Evolutionary conservation across 371 early-diverging fungal species (phyloP).

Genomic region (Mortierella sp.): DNA sequence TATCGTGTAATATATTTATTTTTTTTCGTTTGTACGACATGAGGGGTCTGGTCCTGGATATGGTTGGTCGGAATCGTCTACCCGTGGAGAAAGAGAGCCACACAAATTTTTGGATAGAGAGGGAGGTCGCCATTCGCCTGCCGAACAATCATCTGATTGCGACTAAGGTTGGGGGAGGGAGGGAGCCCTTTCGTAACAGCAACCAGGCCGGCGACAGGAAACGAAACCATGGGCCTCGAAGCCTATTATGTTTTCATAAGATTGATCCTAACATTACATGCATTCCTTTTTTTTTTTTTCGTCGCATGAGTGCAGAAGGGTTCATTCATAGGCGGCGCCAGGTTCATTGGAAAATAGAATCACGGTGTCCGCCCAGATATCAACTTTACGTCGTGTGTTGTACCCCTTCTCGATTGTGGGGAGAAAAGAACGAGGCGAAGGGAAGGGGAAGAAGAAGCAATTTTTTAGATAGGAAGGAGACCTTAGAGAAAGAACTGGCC

Average conservation of each 20-base stretch:
- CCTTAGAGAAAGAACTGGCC: neutral
- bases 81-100: constrained; percentile 9
- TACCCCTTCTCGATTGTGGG: neutral
- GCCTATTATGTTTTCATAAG: no score
- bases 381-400: neutral
- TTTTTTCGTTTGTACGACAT: neutral
- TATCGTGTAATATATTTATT: neutral
- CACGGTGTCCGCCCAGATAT: neutral
- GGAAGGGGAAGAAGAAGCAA: neutral
- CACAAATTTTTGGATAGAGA: no score
- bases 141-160: constrained; percentile 14
- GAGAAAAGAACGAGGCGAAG: neutral
- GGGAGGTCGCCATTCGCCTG: neutral
- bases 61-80: neutral
- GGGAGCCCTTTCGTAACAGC: neutral
- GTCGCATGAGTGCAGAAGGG: no score
- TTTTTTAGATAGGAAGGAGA: neutral
- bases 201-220: neutral
- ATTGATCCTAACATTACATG: no score
- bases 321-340: no score
- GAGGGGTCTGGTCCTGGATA: neutral
- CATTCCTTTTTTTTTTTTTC: no score
- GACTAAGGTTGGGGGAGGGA: neutral
- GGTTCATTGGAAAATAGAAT: neutral
- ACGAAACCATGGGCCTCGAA: neutral